Base-by-base conservation (phyloP, 116 monocot species). In the Cymodocea nodosa region DNA sequence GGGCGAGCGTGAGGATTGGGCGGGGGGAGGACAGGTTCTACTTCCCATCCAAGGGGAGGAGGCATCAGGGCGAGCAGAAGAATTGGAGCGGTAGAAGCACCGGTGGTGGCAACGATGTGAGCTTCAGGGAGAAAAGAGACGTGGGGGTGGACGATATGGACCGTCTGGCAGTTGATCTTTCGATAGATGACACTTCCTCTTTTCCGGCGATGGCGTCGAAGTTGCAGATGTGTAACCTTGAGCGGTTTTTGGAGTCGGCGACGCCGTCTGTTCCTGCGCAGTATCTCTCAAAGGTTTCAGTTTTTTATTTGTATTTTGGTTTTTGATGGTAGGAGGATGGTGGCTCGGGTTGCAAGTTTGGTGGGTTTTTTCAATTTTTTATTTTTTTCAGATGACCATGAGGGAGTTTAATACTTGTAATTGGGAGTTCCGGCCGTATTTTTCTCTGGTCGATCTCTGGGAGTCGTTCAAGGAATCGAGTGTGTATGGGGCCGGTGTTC, bases 231-330 rank as follows among this genome's bases (percentile, higher is more conserved):
- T 50, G 85, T 59, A 90, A 90, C 65, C 68, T 90, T 20, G 77
- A 78, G 30, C 74, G 86, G 64, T 90, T 90, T 71, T 61, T 90
- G 79, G 66, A 75, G 37, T 77, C 77, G 48, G 84, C 81, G 49
- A 82, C 75, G 6, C 90, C 86, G 24, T 66, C 65, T 6, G 73
- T 89, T 5, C 72, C 83, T 10, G 81, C 76, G 0, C 81, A 68
- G 63, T 79, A 75, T 53, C 51, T 72, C 18, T 77, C 89, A 3
- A 83, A 85, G 81, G 89, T 81, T 35, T 7, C 35, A 5, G 5
- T 35, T 35, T 35, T 30, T 35, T 37, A 16, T 61, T 35, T 35
- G 6, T 36, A 4, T 5, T 15, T n/a, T 61, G 25, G 15, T 17
- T 35, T 37, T 61, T 16, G 17, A 2, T 61, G 30, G 37, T 35